Evolutionary conservation across 2,329 filamentous ascomycete species (phyloP), one percentile per base, ranked within the genome.

Genomic region (Laburnicola sp.): DNA sequence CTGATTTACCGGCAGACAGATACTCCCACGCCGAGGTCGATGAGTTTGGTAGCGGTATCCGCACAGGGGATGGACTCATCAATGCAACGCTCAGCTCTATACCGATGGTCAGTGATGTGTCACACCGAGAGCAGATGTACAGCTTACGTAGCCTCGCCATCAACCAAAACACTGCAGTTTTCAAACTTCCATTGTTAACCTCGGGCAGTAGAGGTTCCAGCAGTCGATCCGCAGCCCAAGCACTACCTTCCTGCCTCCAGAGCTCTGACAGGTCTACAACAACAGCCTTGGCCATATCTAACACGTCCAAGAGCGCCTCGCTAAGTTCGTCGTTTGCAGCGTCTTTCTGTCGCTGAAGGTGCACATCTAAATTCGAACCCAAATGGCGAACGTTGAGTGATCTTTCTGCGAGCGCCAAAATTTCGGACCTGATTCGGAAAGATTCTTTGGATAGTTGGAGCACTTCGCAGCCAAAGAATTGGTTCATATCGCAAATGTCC

Each of bases 401-500:
- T 30, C 45, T 38, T 11, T 57, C 78, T 0, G 80, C 82, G 5
- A 83, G 75, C 0, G 81, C 80, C 4, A 84, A 69, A 28, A 83
- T 75, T 0, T 79, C 78, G 51, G 80, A 80, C 65, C 2, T 82
- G 56, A 23, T 77, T 69, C 0, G 75, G 69, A 23, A 77, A 77
- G 23, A 68, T 71, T 36, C 75, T 1, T 43, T 75, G 1, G 80
- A 79, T 27, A 82, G 65, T 2, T 78, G 66, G 0, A 81, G 78
- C 2, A 84, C 69, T 8, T 79, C 74, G 1, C 78, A 75, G 16
- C 78, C 77, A 58, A 84, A 84, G 38, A 78, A 76, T 9, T 78
- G 76, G 10, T 78, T 69, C 26, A 74, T 72, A 51, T 84, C 81
- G 45, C 83, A 82, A 65, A 82, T 84, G 58, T 84, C 82, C 3